These are phyloP conservation scores for Moesziomyces aphidis DNA, from an alignment of 1,284 basidiomycete species.

Conservation along the genomic window DNA sequence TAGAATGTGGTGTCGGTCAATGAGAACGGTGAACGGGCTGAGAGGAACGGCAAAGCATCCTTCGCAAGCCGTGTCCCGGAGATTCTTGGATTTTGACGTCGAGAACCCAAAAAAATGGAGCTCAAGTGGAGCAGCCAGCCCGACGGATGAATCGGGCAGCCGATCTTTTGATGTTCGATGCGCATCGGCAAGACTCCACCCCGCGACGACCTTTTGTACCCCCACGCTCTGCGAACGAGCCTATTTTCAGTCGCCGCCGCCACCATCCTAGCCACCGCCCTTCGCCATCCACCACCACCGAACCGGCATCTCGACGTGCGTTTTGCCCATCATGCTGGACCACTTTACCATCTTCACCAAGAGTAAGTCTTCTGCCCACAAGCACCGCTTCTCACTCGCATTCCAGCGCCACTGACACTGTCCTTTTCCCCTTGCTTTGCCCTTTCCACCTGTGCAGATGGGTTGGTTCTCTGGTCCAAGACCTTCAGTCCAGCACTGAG, in stretches of 20 bases:
- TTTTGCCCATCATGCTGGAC: conserved; percentile 46
- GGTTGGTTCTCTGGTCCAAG: conserved; percentile 63
- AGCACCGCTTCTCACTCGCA: no score
- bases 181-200: conserved; percentile 13
- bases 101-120: conserved; percentile 1
- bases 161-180: conserved; percentile 7
- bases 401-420: neutral
- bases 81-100: neutral
- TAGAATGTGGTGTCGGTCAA: neutral
- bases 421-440: neutral
- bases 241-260: conserved; percentile 1
- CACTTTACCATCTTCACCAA: conserved; percentile 61
- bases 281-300: conserved; percentile 6
- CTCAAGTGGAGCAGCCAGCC: conserved; percentile 6
- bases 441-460: conserved; percentile 27
- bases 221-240: conserved; percentile 5
- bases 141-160: neutral
- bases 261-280: neutral
- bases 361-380: conserved; percentile 13
- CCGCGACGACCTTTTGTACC: conserved; percentile 1
- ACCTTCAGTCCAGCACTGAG: conserved; percentile 53
- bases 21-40: neutral
- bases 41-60: neutral
- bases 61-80: neutral
- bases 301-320: neutral